Base-by-base conservation (phyloP, 2,329 filamentous ascomycete species). In the Anisogramma anomala region DNA sequence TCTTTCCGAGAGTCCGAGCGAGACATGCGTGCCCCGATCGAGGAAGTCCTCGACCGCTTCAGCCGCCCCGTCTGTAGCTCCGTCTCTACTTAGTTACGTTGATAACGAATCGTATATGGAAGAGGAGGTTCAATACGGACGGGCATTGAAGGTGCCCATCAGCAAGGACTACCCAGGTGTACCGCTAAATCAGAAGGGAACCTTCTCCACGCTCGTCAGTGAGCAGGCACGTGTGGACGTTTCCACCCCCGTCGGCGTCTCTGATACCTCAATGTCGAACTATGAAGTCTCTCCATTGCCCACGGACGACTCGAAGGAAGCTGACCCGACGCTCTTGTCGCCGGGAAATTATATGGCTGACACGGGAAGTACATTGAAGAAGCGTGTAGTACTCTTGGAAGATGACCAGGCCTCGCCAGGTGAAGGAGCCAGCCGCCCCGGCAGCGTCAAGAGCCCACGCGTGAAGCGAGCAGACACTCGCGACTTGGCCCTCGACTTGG, bases 11-110 rank as follows among this genome's bases (percentile, higher is more conserved):
- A 23, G 27, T 7, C 23, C 39, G 2, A 47, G 48, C 10, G 42
- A 43, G 17, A 37, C 35, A 4, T 33, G n/a, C 6, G 25, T 33
- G 11, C 18, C 28, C 17, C 36, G 32, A 17, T 49, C 46, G 6
- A 44, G 49, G 35, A 34, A 46, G 13, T 36, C 39, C n/a, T 52
- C 50, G 10, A 36, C 19, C n/a, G 41, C 37, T 20, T 43, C 45
- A 7, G 48, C 49, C 10, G 25, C 25, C 2, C 34, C 42, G 13
- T 45, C 42, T 17, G 35, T 48, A 15, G 31, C 46, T 15, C 22
- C 46, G 11, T 48, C 46, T 5, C 46, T 48, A 30, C 30, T 37
- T 13, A 45, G 42, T 25, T 46, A 42, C 36, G 28, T 46, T 31
- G 39, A 39, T 18, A 43, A 43, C 28, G 33, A 13, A 7, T 42